Conservation (phyloP, 83 land plant species). For the Thuja plicata region DNA sequence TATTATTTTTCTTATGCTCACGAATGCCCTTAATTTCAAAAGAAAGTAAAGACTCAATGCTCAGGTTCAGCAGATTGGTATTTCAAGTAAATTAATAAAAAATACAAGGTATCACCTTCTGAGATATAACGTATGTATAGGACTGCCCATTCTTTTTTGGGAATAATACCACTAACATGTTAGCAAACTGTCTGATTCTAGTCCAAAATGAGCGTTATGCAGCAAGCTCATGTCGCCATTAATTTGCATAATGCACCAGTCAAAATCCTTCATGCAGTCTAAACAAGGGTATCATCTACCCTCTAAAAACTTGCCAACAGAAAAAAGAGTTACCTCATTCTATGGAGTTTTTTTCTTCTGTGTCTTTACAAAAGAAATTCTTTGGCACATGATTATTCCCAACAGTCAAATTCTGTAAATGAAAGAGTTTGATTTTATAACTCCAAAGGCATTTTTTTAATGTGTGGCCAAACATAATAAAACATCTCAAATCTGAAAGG, state of each 20-base stretch:
- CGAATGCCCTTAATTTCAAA: not conserved
- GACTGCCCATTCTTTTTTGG: not conserved
- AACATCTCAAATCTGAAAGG: not conserved
- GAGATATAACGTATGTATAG: not conserved
- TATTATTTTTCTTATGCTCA: too few relatives aligned
- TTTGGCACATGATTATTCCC: not conserved
- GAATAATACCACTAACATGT: not conserved
- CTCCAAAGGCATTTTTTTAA: too few relatives aligned
- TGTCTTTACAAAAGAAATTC: not conserved
- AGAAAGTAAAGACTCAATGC: not conserved
- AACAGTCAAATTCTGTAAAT: not conserved
- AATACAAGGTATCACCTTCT: not conserved
- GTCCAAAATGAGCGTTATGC: not conserved
- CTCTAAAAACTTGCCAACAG: not conserved
- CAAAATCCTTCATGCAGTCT: not conserved
- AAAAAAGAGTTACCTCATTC: not conserved
- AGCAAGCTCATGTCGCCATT: not conserved
- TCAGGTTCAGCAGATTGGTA: not conserved
- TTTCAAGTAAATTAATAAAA: not conserved
- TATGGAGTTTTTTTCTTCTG: too few relatives aligned
- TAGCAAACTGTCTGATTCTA: not conserved
- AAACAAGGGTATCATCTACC: not conserved
- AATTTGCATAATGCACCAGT: not conserved
- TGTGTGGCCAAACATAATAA: not conserved
- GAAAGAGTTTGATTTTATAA: not conserved